Conservation (phyloP, 768 basidiomycete species). For the Rossbeevera mucosa region DNA sequence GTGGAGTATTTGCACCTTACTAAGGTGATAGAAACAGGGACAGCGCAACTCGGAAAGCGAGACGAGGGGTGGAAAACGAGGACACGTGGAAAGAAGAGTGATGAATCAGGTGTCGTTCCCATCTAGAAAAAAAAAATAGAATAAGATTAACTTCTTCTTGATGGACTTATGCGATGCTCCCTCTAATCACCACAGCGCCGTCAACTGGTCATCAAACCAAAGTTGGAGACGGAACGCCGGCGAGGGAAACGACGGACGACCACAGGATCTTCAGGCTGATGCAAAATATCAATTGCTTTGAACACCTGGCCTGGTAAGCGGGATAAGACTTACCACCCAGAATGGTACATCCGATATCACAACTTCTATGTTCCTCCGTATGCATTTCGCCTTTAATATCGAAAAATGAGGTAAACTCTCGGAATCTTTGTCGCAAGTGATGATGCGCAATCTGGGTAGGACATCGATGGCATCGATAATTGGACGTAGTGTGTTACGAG, state of each 20-base stretch:
- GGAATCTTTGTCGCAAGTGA: conserved; percentile 34
- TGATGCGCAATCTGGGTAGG: conserved; percentile 32
- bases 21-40: too few species aligned
- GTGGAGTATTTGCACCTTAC: too few species aligned
- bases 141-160: background rate
- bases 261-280: conserved; percentile 37
- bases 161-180: background rate
- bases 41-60: too few species aligned
- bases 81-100: background rate
- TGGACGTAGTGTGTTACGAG: conserved; percentile 21
- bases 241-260: conserved; percentile 33
- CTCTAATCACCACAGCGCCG: conserved; percentile 3
- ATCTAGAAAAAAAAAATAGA: background rate
- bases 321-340: conserved; percentile 33
- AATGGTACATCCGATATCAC: conserved; percentile 26
- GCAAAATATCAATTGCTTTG: background rate
- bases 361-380: conserved; percentile 27
- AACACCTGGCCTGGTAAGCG: background rate
- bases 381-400: conserved; percentile 26
- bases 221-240: conserved; percentile 34
- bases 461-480: conserved; percentile 31
- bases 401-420: conserved; percentile 19
- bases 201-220: conserved; percentile 29
- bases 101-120: background rate
- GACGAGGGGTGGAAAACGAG: background rate